Base-by-base conservation (phyloP, 2,329 filamentous ascomycete genomes). In the Xylariaceae sp. region DNA sequence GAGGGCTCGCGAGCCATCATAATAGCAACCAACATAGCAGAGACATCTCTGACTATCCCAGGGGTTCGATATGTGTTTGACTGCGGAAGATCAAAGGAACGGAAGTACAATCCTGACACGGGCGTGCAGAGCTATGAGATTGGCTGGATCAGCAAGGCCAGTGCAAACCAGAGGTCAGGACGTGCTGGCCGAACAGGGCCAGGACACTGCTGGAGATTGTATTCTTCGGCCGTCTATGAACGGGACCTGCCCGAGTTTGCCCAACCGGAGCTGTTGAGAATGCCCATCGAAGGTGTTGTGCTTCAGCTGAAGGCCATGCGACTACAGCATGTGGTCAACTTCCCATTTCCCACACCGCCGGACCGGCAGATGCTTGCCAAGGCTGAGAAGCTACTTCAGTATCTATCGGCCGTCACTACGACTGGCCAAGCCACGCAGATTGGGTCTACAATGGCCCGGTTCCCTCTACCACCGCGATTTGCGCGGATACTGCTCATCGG, bases 71-170 rank as follows among this genome's bases (percentile, higher is more conserved):
- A 95, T 53, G 92, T 98, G 7, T 95, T 98, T 31, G 50, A 53
- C 23, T 45, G 41, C 45, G 92, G 92, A 21, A 74, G 93, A 31
- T 83, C 85, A 22, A 98, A 98, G 58, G 89, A 95, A 57, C 82
- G 90, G 42, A 83, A 81, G 37, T 96, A 92, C 51, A 85, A 96
- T 54, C 72, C 77, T n/a, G 65, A 76, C 9, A 95, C 84, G 7
- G 90, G 90, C 3, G 90, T 98, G 1, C 92, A 98, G 56, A 94
- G 83, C 52, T 98, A 94, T 55, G 84, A 94, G 49, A 77, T 98
- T 33, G 83, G 83, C 25, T 98, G 90, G 87, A 93, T 96, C 55
- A 95, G 89, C 64, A 96, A 98, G 63, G 92, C 92, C 18, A 94
- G 87, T 56, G 90, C 92, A 6, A 84, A 80, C 45, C 92, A 98